These are phyloP conservation scores for Sphagnurus paluster DNA, from an alignment of 1,284 basidiomycete species.

Conservation along the genomic window DNA sequence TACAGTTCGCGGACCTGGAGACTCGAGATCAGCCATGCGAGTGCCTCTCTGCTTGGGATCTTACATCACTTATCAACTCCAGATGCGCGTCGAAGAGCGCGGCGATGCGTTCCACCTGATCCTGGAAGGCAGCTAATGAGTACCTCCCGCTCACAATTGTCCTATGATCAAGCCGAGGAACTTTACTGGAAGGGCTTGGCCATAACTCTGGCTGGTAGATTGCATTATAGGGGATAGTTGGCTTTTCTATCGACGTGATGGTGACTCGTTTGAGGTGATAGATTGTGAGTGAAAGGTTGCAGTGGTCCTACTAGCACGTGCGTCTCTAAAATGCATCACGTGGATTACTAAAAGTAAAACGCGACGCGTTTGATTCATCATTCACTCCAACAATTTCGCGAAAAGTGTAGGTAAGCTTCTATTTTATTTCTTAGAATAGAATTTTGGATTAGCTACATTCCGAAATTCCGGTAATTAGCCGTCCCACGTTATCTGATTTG, in stretches of 20 bases:
- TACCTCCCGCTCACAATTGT: no score
- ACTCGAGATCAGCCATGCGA: not conserved
- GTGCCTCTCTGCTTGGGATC: constrained; percentile 17
- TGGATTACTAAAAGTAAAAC: no score
- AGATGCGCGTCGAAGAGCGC: constrained; percentile 62
- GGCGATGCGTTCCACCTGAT: constrained; percentile 57
- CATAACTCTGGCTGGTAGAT: constrained; percentile 37
- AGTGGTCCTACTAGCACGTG: no score
- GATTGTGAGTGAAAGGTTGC: not conserved
- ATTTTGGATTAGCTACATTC: no score
- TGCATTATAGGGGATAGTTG: constrained; percentile 10
- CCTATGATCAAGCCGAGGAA: constrained; percentile 7
- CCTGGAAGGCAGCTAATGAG: constrained; percentile 34
- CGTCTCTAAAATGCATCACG: no score
- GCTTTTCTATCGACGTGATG: not conserved
- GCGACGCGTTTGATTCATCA: no score
- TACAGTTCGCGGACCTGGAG: constrained; percentile 70
- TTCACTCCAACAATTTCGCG: no score
- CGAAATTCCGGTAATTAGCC: no score
- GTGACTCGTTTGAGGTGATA: not conserved
- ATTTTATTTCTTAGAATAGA: no score
- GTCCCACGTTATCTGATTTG: no score
- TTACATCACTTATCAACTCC: constrained; percentile 62
- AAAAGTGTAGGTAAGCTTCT: no score
- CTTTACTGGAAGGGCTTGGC: constrained; percentile 50